Conservation (phyloP, 805 yeast species). For the Wickerhamiella brachini region DNA sequence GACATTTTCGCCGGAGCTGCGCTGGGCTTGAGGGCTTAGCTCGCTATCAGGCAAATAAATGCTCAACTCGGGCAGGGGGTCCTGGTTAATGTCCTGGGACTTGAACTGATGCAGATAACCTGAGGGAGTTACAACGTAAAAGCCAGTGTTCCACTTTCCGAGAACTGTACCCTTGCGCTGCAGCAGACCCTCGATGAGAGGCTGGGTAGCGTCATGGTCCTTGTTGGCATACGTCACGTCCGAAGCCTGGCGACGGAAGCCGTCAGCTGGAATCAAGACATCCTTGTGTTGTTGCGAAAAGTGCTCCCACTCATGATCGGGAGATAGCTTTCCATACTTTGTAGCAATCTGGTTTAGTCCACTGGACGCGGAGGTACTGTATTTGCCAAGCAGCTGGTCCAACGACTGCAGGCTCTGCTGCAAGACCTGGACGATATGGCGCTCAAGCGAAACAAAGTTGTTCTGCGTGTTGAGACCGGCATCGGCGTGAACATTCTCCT, state of each 20-base stretch:
- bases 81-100: slow-evolving; percentile 27
- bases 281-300: slow-evolving; percentile 26
- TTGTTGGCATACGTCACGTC: slow-evolving; percentile 29
- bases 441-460: slow-evolving; percentile 29
- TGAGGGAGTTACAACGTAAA: slow-evolving; percentile 35
- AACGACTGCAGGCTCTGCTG: slow-evolving; percentile 28
- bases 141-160: slow-evolving; percentile 30
- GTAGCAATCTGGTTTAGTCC: slow-evolving; percentile 23
- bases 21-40: slow-evolving; percentile 26
- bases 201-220: slow-evolving; percentile 29
- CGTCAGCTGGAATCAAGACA: slow-evolving; percentile 24
- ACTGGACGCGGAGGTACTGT: slow-evolving; percentile 21
- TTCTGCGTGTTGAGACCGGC: slow-evolving; percentile 31
- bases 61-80: slow-evolving; percentile 33
- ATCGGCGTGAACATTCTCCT: slow-evolving; percentile 35
- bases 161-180: slow-evolving; percentile 32
- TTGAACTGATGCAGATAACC: slow-evolving; percentile 34
- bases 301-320: slow-evolving; percentile 33
- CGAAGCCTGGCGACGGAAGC: slow-evolving; percentile 28
- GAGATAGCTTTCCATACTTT: slow-evolving; percentile 25
- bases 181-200: slow-evolving; percentile 36
- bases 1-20: slow-evolving; percentile 27
- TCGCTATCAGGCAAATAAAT: slow-evolving; percentile 36
- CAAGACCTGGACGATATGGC: slow-evolving; percentile 30
- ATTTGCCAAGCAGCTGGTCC: slow-evolving; percentile 21